phyloP scores from a whole-genome alignment of 352 stramenopile genomes.

The Globisporangium radiosum region DNA sequence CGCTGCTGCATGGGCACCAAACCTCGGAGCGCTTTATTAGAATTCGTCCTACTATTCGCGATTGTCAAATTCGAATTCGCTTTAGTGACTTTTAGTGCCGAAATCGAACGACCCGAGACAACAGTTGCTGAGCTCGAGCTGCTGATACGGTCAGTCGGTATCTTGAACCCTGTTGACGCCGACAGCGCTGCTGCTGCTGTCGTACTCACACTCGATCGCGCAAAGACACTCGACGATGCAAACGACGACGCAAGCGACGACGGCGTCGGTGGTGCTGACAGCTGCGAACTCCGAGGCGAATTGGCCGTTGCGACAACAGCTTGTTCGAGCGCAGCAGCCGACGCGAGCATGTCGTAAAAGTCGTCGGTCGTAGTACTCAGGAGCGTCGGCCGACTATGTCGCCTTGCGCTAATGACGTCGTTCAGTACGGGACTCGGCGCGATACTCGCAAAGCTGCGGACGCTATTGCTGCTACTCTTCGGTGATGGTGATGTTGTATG shows the following conservation, averaged over 20 bases:
- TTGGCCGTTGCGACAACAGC: not conserved
- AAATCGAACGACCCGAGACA: not conserved
- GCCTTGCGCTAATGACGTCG: conserved; percentile 5
- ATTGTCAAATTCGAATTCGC: no score
- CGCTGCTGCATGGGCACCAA: not conserved
- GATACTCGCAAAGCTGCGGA: not conserved
- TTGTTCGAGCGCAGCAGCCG: not conserved
- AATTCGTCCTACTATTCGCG: no score
- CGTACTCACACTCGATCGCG: not conserved
- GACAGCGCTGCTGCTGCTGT: not conserved
- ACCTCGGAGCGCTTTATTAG: not conserved
- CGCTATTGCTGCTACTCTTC: not conserved
- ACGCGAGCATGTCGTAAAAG: not conserved
- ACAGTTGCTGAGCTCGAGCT: not conserved
- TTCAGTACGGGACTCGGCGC: conserved; percentile 10
- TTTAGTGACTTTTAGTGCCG: not conserved
- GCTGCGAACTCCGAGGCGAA: not conserved
- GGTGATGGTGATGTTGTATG: conserved; percentile 2
- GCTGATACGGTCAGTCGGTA: not conserved
- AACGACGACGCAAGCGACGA: conserved; percentile 1
- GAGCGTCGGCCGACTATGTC: not conserved
- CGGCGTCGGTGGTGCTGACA: not conserved
- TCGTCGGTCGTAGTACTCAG: not conserved
- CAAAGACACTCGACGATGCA: not conserved
- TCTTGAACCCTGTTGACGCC: not conserved